Percentiles rank a stretch among this genome's conserved stretches.
Evolutionary conservation across 805 yeast species (phyloP).

Genomic region (Ascoidea rubescens): DNA sequence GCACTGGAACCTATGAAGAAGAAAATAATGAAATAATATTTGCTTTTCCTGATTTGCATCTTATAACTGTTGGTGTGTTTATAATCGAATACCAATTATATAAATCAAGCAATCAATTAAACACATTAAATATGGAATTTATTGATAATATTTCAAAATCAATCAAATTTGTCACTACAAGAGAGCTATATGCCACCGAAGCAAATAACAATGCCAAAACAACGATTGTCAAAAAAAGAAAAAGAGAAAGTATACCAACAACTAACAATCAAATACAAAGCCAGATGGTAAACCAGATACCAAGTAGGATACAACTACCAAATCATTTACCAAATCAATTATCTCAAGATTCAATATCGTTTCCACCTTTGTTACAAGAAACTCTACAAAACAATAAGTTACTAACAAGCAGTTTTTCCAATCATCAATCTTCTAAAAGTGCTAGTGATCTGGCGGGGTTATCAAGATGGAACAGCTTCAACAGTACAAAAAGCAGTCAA

Average conservation of each 20-base stretch:
- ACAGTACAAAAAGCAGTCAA: background rate
- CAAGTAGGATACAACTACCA: no score
- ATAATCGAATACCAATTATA: background rate
- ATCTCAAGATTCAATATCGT: no score
- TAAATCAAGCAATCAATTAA: background rate
- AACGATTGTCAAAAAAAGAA: background rate
- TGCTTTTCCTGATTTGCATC: background rate
- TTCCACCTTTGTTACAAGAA: no score
- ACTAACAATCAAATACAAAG: background rate
- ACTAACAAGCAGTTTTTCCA: background rate
- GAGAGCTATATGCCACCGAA: background rate
- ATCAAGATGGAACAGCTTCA: background rate
- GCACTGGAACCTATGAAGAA: background rate
- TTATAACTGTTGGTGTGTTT: background rate
- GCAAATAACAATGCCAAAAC: background rate
- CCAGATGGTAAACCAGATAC: no score
- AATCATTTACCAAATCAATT: no score
- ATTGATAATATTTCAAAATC: background rate
- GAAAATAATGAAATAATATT: background rate
- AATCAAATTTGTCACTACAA: background rate
- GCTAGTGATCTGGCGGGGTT: background rate
- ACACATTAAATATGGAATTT: background rate
- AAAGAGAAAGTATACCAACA: background rate
- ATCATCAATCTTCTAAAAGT: background rate
- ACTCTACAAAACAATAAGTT: no score